These are phyloP conservation scores for Paecilomyces sp. DNA, from an alignment of 2,329 filamentous ascomycete species.

Conservation along the genomic window DNA sequence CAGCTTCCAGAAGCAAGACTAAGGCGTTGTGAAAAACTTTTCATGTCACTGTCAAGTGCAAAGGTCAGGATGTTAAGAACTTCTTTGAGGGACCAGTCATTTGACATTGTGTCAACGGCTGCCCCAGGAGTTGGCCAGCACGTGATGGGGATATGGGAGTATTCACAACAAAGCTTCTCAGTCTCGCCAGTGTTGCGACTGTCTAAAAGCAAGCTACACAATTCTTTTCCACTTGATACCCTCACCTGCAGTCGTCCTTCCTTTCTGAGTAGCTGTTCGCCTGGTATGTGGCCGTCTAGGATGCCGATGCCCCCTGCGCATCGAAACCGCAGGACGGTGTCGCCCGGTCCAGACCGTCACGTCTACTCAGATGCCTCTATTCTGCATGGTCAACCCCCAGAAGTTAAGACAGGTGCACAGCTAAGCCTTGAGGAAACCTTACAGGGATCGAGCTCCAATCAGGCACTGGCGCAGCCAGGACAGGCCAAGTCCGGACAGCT, in stretches of 20 bases:
- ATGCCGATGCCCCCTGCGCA: neutral
- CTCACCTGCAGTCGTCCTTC: neutral
- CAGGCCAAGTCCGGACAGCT: neutral
- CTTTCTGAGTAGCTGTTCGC: neutral
- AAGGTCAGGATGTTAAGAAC: neutral
- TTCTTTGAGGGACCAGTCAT: neutral
- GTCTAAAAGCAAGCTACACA: neutral
- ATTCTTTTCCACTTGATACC: neutral
- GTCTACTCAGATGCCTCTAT: neutral
- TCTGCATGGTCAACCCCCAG: neutral
- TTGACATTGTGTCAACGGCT: neutral
- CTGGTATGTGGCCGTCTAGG: neutral
- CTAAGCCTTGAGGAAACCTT: neutral
- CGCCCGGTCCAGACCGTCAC: neutral
- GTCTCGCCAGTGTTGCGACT: neutral
- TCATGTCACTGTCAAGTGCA: neutral
- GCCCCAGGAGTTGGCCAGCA: neutral
- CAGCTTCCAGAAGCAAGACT: neutral
- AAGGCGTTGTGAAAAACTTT: neutral
- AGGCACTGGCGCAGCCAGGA: neutral
- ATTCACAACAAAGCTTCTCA: neutral
- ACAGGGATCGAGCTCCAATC: neutral
- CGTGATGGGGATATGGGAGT: neutral
- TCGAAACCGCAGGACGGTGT: neutral
- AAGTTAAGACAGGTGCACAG: neutral